Evolutionary conservation across 2,329 filamentous ascomycete genomes (phyloP).

Genomic region (Fusarium sp.): DNA sequence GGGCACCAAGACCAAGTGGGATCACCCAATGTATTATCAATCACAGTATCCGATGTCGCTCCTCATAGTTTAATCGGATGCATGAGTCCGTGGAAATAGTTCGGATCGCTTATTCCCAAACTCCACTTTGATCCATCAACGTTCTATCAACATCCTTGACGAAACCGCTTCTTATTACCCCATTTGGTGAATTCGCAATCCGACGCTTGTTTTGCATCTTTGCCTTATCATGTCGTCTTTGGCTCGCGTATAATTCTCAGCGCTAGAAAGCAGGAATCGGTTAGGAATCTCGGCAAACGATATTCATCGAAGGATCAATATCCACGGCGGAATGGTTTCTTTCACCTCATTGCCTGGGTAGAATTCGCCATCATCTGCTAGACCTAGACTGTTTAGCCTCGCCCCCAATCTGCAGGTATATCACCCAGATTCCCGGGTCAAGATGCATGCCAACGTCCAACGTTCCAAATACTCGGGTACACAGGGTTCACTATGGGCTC

Average conservation of each 20-base stretch:
- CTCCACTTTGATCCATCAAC: not conserved
- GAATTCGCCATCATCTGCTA: constrained; percentile 4
- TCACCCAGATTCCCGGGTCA: constrained; percentile 8
- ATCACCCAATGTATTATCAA: not conserved
- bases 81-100: not conserved
- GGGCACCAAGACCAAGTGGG: not conserved
- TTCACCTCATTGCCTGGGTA: constrained; percentile 15
- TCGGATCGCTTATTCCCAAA: not conserved
- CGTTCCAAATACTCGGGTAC: not conserved
- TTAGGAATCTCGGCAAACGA: not conserved
- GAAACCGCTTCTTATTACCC: not conserved
- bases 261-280: not conserved
- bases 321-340: not conserved
- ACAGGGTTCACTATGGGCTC: constrained; percentile 5
- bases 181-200: constrained; percentile 19
- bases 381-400: not conserved
- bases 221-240: not conserved
- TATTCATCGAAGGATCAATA: not conserved
- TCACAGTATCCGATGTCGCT: not conserved
- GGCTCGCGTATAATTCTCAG: not conserved
- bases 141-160: not conserved
- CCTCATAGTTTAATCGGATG: not conserved
- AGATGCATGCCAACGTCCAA: not conserved
- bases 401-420: constrained; percentile 13
- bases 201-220: constrained; percentile 15